Percentiles rank a stretch among this genome's conserved stretches.
Evolutionary conservation across 1,139 yeast genomes (phyloP).

Genomic region (Blastobotrys petasosporus): DNA sequence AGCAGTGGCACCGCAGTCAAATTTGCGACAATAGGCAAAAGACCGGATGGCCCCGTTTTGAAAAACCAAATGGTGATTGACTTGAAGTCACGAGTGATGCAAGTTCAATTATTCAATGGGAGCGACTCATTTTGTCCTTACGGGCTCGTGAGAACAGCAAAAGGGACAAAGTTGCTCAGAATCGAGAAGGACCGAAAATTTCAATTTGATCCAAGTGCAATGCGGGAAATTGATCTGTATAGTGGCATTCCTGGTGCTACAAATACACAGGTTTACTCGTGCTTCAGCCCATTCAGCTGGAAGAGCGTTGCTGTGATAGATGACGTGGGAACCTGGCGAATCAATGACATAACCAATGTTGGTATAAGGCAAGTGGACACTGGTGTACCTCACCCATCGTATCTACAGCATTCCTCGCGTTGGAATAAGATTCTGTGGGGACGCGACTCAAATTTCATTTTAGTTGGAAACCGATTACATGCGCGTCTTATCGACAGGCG

Average conservation of each 20-base stretch:
- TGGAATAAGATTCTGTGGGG: constrained; percentile 21
- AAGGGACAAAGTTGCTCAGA: constrained; percentile 13
- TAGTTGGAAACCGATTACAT: constrained; percentile 20
- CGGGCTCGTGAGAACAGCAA: constrained; percentile 15
- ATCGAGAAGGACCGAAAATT: background rate
- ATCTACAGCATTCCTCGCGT: constrained; percentile 12
- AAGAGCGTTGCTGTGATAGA: constrained; percentile 17
- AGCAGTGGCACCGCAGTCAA: constrained; percentile 9
- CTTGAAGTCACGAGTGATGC: constrained; percentile 16
- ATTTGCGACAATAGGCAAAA: constrained; percentile 5
- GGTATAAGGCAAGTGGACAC: constrained; percentile 1
- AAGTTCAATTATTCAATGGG: constrained; percentile 16
- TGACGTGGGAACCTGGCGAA: constrained; percentile 18
- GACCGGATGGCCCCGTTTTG: background rate
- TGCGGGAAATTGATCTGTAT: constrained; percentile 4
- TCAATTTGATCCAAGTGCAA: background rate
- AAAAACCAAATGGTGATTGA: constrained; percentile 6
- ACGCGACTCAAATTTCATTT: constrained; percentile 12
- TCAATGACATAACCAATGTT: constrained; percentile 13
- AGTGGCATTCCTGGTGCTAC: constrained; percentile 4
- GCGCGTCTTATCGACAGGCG: constrained; percentile 18
- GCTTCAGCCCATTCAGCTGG: constrained; percentile 20
- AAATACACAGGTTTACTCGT: constrained; percentile 13
- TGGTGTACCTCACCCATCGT: constrained; percentile 9
- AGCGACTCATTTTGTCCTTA: constrained; percentile 17